Base-by-base conservation (phyloP, 2,329 filamentous ascomycete species). In the Colletotrichum scovillei region DNA sequence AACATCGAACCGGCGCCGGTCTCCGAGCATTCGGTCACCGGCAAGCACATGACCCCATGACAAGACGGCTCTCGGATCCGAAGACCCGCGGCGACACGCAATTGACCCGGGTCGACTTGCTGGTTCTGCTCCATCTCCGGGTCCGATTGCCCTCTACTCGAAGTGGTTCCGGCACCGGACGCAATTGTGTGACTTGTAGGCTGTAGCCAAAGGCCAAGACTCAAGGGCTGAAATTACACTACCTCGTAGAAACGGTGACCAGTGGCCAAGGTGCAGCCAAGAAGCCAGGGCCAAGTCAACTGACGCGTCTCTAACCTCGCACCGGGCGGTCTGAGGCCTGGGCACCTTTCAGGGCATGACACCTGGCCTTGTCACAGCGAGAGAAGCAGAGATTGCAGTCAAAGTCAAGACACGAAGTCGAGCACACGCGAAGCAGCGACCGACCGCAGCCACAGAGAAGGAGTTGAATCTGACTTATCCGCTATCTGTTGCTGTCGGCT, bases 401-500 rank as follows among this genome's bases (percentile, higher is more conserved):
- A 35, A 35, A 35, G 24, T n/a, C 38, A 69, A 49, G 42, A n/a
- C 52, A 69, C 16, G 19, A 9, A 49, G 7, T n/a, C 19, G 19
- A 49, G 9, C 19, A 49, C 42, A 49, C 19, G 9, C 7, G 19
- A 22, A 11, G 42, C 42, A 49, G 30, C 30, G n/a, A 1, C 16
- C 42, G 1, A 4, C 19, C n/a, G 19, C 32, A 35, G 19, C 7
- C 42, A 49, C 38, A 1, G 38, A n/a, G 22, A 24, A 26, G 71
- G 26, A 57, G 71, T 73, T 28, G 62, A 66, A 70, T 70, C 71
- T 65, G 71, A 30, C 67, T 73, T 73, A 66, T 70, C 71, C 46
- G 28, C 22, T 38, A 12, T 59, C 28, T 52, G 30, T n/a, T 16
- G 6, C 16, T 19, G 59, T 71, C 71, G 71, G 71, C 62, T 73